Evolutionary conservation across 345 rosid species (phyloP).

Genomic region (Clausena lansium): DNA sequence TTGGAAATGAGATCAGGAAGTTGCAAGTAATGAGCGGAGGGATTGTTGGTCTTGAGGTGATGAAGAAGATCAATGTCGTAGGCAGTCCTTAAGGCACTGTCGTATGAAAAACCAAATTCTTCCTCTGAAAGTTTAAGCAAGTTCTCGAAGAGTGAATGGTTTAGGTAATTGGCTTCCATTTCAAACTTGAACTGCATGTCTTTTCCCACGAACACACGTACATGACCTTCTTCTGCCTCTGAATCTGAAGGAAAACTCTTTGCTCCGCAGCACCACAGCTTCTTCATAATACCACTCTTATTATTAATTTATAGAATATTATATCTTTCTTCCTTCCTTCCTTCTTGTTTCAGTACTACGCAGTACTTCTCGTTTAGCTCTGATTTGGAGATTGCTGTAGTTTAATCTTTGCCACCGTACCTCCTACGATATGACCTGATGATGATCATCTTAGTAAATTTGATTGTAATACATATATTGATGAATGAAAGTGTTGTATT

Average conservation of each 20-base stretch:
- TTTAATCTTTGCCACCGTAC: background rate
- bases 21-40: constrained; percentile 33
- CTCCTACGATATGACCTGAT: too few relatives aligned
- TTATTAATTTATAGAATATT: background rate
- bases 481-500: background rate
- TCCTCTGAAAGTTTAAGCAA: constrained; percentile 40
- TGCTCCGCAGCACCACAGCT: constrained; percentile 43
- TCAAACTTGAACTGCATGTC: constrained; percentile 37
- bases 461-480: too few relatives aligned
- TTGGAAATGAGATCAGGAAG: constrained; percentile 37
- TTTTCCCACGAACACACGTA: constrained; percentile 43
- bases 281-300: constrained; percentile 44
- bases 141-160: constrained; percentile 51
- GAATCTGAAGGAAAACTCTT: constrained; percentile 22
- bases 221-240: constrained; percentile 37
- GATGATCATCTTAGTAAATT: too few relatives aligned
- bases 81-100: constrained; percentile 47
- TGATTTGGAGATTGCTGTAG: background rate
- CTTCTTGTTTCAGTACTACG: background rate
- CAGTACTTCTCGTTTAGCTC: too few relatives aligned
- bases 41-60: constrained; percentile 35
- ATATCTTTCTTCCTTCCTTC: background rate
- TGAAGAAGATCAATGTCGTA: constrained; percentile 48
- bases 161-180: constrained; percentile 42
- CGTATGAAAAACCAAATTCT: constrained; percentile 51